These are phyloP conservation scores for Psilocybe azurescens DNA, from an alignment of 768 basidiomycete species.

Conservation along the genomic window DNA sequence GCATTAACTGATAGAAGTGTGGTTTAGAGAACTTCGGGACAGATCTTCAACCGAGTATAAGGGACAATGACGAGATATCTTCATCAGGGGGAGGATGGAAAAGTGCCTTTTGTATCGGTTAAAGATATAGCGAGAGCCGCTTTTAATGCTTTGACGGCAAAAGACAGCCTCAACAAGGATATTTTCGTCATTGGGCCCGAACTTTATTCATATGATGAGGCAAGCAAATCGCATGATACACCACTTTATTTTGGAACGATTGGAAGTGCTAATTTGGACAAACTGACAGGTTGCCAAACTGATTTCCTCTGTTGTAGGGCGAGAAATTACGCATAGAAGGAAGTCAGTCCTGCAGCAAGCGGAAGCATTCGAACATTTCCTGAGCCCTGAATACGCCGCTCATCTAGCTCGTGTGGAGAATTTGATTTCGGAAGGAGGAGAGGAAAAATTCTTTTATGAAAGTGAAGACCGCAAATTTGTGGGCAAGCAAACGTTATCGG, in stretches of 20 bases:
- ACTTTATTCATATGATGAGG: conserved; percentile 22
- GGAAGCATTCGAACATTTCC: conserved; percentile 6
- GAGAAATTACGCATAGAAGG: conserved; percentile 30
- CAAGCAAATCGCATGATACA: not conserved
- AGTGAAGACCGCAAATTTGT: conserved; percentile 17
- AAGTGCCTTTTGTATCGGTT: conserved; percentile 28
- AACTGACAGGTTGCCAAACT: conserved; percentile 25
- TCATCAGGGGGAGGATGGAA: conserved; percentile 27
- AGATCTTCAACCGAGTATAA: conserved; percentile 24
- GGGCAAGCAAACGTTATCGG: conserved; percentile 18
- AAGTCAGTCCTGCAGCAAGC: conserved; percentile 21
- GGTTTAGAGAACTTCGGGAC: conserved; percentile 34
- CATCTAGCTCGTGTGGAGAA: conserved; percentile 20
- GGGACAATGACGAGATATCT: conserved; percentile 25
- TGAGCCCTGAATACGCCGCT: conserved; percentile 16
- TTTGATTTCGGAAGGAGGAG: conserved; percentile 22
- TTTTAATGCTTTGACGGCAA: conserved; percentile 27
- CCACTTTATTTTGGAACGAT: not conserved
- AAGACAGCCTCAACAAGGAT: conserved; percentile 18
- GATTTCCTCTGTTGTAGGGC: conserved; percentile 28
- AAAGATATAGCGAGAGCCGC: conserved; percentile 35
- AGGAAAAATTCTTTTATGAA: conserved; percentile 23
- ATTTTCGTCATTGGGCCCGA: conserved; percentile 18
- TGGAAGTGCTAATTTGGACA: not conserved
- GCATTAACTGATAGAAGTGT: too few relatives aligned